Base-by-base conservation (phyloP, 2,329 filamentous ascomycete genomes). In the Arthrobotrys sinensis region DNA sequence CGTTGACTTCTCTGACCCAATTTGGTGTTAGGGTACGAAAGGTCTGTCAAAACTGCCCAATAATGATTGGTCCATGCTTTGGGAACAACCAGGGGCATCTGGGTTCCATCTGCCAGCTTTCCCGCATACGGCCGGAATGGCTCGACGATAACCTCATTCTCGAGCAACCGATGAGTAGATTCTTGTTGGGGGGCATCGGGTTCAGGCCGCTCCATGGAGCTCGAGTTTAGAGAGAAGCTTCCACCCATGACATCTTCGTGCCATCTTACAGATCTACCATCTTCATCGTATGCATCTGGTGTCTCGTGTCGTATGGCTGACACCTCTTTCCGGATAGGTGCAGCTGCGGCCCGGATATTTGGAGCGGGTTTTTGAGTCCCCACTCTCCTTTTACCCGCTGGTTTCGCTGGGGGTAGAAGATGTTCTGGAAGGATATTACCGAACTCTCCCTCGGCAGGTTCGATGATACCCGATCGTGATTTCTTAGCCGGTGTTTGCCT, bases 121-220 rank as follows among this genome's bases (percentile, higher is more conserved):
- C 68, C 68, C 5, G 63, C 76, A 45, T 69, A 38, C 12, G 63
- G 68, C 16, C 68, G 50, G 40, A 69, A 79, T 45, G 76, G 76
- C 34, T 79, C 76, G n/a, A 79, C 21, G 32, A 79, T 79, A 45
- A 72, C 38, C 28, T 72, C 76, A 46, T 73, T 73, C 45, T 79
- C 76, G 16, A 79, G 76, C 24, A 79, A 46, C 43, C 76, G 45
- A 21, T 73, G 67, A 4, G 67, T 62, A 10, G 76, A 73, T 45
- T 79, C 68, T 50, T 72, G 76, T 50, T 73, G 40, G 16, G 73
- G 73, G 3, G 66, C 45, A 11, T 34, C 60, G 1, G 73, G 60
- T 46, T 71, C 73, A 4, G 40, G 50, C 45, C 36, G 69, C 24
- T 70, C 67, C 8, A 64, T 65, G 5, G 50, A 71, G 40, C 50